Evolutionary conservation across 345 rosid genomes (phyloP).

Genomic region (Lagerstroemia speciosa): DNA sequence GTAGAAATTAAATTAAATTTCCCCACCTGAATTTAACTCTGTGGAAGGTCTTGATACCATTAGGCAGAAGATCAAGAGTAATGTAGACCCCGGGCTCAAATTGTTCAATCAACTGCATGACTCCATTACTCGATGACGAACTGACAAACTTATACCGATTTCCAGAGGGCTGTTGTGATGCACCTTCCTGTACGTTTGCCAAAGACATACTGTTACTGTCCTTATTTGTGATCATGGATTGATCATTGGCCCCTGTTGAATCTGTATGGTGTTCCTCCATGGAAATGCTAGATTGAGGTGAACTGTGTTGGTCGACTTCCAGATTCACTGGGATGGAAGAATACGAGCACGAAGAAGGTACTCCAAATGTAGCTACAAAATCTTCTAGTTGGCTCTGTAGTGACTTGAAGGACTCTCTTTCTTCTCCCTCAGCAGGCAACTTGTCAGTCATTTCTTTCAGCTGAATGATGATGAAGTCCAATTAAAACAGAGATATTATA

Average conservation of each 20-base stretch:
- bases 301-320: conserved; percentile 18
- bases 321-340: conserved; percentile 7
- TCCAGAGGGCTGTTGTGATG: conserved; percentile 23
- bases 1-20: not conserved
- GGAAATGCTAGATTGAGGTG: not conserved
- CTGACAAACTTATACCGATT: conserved; percentile 20
- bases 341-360: conserved; percentile 28
- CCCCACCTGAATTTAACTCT: conserved; percentile 88
- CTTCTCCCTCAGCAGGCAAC: conserved; percentile 45
- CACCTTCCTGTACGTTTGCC: not conserved
- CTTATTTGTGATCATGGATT: not conserved
- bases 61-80: conserved; percentile 40
- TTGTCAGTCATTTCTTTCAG: conserved; percentile 49
- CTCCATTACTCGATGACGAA: conserved; percentile 26
- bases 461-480: conserved; percentile 18
- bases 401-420: conserved; percentile 42
- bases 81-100: conserved; percentile 91
- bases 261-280: not conserved
- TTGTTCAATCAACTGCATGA: conserved; percentile 59
- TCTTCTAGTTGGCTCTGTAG: conserved; percentile 51
- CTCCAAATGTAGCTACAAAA: conserved; percentile 23
- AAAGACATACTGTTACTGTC: not conserved
- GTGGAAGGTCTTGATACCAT: conserved; percentile 66
- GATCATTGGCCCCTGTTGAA: conserved; percentile 10
- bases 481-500: not conserved